These are phyloP conservation scores for Aspergillus flavus DNA, from an alignment of 2,329 filamentous ascomycete species.

Conservation along the genomic window DNA sequence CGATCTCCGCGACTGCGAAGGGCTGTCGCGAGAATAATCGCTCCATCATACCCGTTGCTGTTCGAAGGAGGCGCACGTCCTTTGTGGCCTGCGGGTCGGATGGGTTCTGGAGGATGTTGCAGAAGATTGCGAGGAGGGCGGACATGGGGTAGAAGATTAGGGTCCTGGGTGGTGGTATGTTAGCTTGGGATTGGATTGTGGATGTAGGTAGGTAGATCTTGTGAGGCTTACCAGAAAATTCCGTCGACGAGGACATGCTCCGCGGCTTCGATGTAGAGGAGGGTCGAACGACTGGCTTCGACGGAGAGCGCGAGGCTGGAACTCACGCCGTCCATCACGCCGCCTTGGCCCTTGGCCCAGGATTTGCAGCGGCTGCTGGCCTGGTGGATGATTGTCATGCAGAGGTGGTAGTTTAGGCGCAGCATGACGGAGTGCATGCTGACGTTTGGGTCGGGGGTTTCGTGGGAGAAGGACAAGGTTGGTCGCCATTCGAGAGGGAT, in stretches of 20 bases:
- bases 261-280: constrained; percentile 52
- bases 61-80: constrained; percentile 52
- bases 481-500: constrained; percentile 52
- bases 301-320: constrained; percentile 58
- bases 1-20: constrained; percentile 39
- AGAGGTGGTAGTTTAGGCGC: constrained; percentile 59
- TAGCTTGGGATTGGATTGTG: neutral
- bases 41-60: constrained; percentile 49
- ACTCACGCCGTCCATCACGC: constrained; percentile 50
- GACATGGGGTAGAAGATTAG: constrained; percentile 60
- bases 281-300: constrained; percentile 59
- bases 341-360: constrained; percentile 38
- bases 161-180: constrained; percentile 42
- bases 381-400: constrained; percentile 58
- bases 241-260: constrained; percentile 49
- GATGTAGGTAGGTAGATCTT: neutral
- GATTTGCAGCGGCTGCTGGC: constrained; percentile 56
- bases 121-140: constrained; percentile 58
- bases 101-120: constrained; percentile 56
- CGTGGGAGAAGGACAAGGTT: constrained; percentile 47
- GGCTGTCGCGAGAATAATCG: constrained; percentile 34
- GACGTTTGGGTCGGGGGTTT: constrained; percentile 34
- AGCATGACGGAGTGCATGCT: constrained; percentile 54
- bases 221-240: constrained; percentile 52
- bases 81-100: constrained; percentile 44